phyloP scores from a whole-genome alignment of 768 basidiomycete species.

The Rhizopogon vinicolor region DNA sequence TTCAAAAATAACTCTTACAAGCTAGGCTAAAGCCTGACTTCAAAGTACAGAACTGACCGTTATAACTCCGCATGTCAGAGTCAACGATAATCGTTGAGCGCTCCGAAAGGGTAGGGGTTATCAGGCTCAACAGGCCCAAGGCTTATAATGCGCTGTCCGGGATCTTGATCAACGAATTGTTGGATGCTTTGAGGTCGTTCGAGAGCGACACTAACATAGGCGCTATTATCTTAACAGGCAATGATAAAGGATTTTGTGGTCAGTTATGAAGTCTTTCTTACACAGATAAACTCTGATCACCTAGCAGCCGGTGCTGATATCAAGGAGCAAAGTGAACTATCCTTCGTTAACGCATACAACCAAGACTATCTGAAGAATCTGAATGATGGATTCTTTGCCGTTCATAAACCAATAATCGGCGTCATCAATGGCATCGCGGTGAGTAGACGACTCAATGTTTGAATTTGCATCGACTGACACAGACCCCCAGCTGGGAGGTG shows the following conservation, averaged over 20 bases:
- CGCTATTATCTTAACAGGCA: conserved; percentile 90
- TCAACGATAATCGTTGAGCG: conserved; percentile 16
- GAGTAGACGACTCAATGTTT: conserved; percentile 20
- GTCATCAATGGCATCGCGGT: conserved; percentile 93
- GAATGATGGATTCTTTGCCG: conserved; percentile 39
- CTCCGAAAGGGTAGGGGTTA: conserved; percentile 35
- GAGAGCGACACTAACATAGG: conserved; percentile 69
- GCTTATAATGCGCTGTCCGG: conserved; percentile 80
- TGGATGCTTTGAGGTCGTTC: conserved; percentile 61
- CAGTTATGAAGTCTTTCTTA: background rate
- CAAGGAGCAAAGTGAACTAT: conserved; percentile 94
- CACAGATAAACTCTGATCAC: background rate
- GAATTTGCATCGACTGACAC: background rate
- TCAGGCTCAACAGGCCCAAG: conserved; percentile 84
- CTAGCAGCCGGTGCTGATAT: conserved; percentile 88
- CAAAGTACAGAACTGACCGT: background rate
- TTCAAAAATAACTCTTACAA: background rate
- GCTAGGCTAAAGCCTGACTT: too few species aligned
- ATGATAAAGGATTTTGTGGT: conserved; percentile 67
- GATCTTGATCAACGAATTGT: conserved; percentile 77
- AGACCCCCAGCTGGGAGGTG: conserved; percentile 79
- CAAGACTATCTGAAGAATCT: conserved; percentile 39
- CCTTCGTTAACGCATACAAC: conserved; percentile 43
- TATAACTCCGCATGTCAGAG: conserved; percentile 15
- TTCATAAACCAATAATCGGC: conserved; percentile 88